Conservation (phyloP, 306 rosid species). For the Lablab purpureus region DNA sequence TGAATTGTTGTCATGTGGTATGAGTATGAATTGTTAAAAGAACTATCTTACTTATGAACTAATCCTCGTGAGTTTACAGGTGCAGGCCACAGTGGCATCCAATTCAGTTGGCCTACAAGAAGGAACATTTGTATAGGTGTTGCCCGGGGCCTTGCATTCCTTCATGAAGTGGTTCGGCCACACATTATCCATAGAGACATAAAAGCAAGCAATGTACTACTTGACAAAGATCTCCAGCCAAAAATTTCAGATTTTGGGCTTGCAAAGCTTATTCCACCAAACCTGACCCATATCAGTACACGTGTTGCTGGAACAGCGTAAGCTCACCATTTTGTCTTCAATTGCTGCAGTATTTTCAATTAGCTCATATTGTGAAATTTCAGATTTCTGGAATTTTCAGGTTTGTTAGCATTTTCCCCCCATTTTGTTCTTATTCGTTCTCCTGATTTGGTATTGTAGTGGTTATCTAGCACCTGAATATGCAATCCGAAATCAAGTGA, state of each 20-base stretch:
- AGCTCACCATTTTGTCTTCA: constrained; percentile 44
- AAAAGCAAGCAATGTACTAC: constrained; percentile 80
- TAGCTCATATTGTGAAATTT: constrained; percentile 7
- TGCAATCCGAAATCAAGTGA: constrained; percentile 84
- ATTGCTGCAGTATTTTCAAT: not conserved
- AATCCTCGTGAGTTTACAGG: constrained; percentile 52
- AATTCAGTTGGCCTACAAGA: constrained; percentile 66
- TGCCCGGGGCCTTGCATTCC: constrained; percentile 77
- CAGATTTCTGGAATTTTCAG: constrained; percentile 23
- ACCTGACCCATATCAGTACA: constrained; percentile 80
- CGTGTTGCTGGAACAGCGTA: constrained; percentile 85
- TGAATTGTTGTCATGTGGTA: constrained; percentile 6
- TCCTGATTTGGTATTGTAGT: constrained; percentile 54
- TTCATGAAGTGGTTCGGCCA: constrained; percentile 74
- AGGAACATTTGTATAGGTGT: constrained; percentile 75
- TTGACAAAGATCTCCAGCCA: constrained; percentile 66
- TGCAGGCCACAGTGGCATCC: constrained; percentile 61
- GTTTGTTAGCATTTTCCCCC: not conserved
- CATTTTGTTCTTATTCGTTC: constrained; percentile 7
- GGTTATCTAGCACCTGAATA: constrained; percentile 94
- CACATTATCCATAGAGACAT: constrained; percentile 88
- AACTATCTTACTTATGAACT: constrained; percentile 32
- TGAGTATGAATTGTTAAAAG: constrained; percentile 5
- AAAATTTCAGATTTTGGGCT: constrained; percentile 93
- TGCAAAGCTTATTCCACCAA: constrained; percentile 75